Base-by-base conservation (phyloP, 225 moss, liverwort and hornwort genomes). In the Rhytidiadelphus loreus region DNA sequence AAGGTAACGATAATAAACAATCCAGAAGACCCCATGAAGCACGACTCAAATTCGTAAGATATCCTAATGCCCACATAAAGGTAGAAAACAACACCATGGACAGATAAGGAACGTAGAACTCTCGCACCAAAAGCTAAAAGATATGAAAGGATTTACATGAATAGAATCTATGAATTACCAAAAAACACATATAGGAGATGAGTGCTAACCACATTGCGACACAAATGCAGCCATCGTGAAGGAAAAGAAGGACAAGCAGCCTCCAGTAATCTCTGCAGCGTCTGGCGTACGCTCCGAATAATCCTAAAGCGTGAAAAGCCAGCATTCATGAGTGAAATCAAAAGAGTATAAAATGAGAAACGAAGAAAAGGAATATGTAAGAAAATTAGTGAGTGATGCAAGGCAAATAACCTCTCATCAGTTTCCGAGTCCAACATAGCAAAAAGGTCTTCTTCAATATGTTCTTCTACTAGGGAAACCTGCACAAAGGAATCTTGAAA, bases 391-490 rank as follows among this genome's bases (percentile, higher is more conserved):
- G 52, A 82, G 81, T 80, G 69, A 81, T 75, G 77, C 58, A 70
- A 88, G 83, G 24, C 75, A 41, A 77, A 80, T 58, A 76, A 96
- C 96, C 95, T 97, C 89, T 96, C 96, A 92, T 99, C 96, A 19
- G 99, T 99, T 92, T 99, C 99, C 75, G 96, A 97, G 88, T 99
- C 99, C 69, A 99, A 92, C 99, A 99, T 99, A 74, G 96, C 97
- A 56, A 99, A 99, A 61, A 99, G 97, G 87, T 99, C 99, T 91
- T 99, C 96, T 90, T 99, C 99, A 79, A 99, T 97, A 85, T 93
- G 96, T 92, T 97, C 99, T 91, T 95, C 90, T 39, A 96, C 96
- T 89, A 99, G 90, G 70, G 96, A 94, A 81, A 95, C 94, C 96
- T 96, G 91, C 86, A 89, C 76, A 87, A 75, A 85, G 46, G 46